Percentiles rank a stretch among this genome's conserved stretches.
Conservation (phyloP, 306 rosid species). For the Abrus pulchellus region DNA sequence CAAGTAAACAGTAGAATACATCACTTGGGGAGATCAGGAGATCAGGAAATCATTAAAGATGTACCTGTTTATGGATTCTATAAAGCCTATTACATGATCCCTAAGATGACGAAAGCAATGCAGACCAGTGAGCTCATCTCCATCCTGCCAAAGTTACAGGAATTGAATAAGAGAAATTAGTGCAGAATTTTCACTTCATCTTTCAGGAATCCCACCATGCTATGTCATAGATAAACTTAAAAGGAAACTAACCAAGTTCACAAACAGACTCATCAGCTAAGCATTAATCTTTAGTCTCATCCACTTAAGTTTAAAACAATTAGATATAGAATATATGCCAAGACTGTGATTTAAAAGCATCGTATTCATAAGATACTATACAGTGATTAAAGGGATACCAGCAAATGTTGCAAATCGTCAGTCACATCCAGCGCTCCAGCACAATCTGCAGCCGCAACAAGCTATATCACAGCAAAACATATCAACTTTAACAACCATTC, state of each 20-base stretch:
- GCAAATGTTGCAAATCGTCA: constrained; percentile 87
- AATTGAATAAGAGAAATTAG: constrained; percentile 42
- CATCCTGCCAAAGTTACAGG: constrained; percentile 70
- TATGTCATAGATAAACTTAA: constrained; percentile 27
- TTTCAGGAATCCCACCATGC: constrained; percentile 31
- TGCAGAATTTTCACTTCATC: constrained; percentile 8
- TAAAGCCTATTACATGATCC: constrained; percentile 85
- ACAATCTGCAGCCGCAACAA: constrained; percentile 98
- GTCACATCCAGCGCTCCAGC: constrained; percentile 98
- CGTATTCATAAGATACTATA: constrained; percentile 22
- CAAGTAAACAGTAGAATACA: constrained; percentile 30
- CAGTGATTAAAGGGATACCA: constrained; percentile 60
- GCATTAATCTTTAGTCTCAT: constrained; percentile 15
- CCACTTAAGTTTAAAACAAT: constrained; percentile 1
- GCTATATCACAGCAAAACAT: constrained; percentile 83
- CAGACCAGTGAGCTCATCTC: constrained; percentile 96
- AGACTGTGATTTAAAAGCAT: background rate
- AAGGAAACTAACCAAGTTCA: constrained; percentile 16
- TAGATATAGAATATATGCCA: background rate
- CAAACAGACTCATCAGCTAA: background rate
- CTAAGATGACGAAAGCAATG: constrained; percentile 98
- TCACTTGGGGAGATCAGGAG: constrained; percentile 29
- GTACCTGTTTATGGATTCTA: constrained; percentile 97
- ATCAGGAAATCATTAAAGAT: constrained; percentile 31
- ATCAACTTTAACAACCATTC: constrained; percentile 51